Evolutionary conservation across 2,329 filamentous ascomycete genomes (phyloP).

Genomic region (Penicillium sp.): DNA sequence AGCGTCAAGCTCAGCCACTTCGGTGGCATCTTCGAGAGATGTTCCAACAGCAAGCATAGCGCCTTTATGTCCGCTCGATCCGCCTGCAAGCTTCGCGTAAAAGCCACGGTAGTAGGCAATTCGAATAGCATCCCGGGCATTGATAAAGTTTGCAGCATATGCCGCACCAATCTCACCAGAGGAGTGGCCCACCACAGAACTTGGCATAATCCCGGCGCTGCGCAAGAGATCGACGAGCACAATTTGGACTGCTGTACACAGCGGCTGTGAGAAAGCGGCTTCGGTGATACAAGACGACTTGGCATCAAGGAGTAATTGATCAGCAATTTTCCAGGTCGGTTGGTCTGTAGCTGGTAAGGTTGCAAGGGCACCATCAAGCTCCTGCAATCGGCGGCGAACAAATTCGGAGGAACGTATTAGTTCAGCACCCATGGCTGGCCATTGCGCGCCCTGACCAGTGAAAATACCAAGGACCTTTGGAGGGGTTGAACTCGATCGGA

Average conservation of each 20-base stretch:
- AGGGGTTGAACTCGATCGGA: not conserved
- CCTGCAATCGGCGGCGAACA: conserved; percentile 6
- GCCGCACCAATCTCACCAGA: conserved; percentile 25
- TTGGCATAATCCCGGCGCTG: conserved; percentile 9
- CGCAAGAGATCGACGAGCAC: conserved; percentile 10
- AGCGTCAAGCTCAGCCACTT: conserved; percentile 6
- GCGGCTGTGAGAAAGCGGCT: conserved; percentile 11
- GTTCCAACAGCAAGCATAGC: conserved; percentile 28
- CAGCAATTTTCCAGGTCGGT: conserved; percentile 9
- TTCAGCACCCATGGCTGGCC: conserved; percentile 18
- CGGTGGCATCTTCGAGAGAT: conserved; percentile 6
- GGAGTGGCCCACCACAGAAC: conserved; percentile 20
- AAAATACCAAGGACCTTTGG: conserved; percentile 20
- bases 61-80: conserved; percentile 5
- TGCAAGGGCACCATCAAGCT: conserved; percentile 12
- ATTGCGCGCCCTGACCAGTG: conserved; percentile 27
- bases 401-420: conserved; percentile 11
- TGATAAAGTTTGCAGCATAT: conserved; percentile 17
- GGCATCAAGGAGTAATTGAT: conserved; percentile 3
- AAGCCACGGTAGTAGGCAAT: conserved; percentile 18
- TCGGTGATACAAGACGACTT: conserved; percentile 1
- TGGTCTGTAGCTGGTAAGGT: conserved; percentile 3
- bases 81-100: not conserved
- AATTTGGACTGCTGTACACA: conserved; percentile 20
- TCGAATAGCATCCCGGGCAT: conserved; percentile 10